Percentiles rank a stretch among this genome's conserved stretches.
phyloP scores from a whole-genome alignment of 768 basidiomycete genomes.

The Tylopilus subfusipes region DNA sequence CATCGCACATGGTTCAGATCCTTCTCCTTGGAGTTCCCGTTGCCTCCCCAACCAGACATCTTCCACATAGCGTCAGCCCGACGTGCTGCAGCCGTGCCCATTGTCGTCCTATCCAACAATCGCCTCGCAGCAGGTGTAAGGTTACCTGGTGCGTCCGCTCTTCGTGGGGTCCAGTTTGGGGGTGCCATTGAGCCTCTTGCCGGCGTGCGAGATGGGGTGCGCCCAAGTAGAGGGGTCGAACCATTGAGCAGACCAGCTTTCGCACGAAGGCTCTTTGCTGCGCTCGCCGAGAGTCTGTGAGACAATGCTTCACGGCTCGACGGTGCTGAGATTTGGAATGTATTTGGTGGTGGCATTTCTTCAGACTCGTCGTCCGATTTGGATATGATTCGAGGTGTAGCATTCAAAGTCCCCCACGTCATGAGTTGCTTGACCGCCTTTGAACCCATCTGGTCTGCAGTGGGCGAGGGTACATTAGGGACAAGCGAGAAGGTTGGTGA shows the following conservation, averaged over 20 bases:
- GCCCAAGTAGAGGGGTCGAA: conserved; percentile 24
- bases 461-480: conserved; percentile 83
- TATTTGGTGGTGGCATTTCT: conserved; percentile 41
- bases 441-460: conserved; percentile 76
- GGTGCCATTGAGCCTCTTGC: conserved; percentile 61
- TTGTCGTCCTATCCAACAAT: conserved; percentile 68
- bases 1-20: conserved; percentile 68
- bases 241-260: conserved; percentile 65
- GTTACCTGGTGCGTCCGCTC: conserved; percentile 66
- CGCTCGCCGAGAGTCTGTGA: conserved; percentile 75
- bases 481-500: conserved; percentile 74
- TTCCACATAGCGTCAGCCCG: conserved; percentile 68
- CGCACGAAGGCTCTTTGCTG: conserved; percentile 73
- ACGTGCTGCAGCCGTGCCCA: conserved; percentile 58
- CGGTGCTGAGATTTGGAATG: conserved; percentile 76
- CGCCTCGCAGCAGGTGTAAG: conserved; percentile 84
- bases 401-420: conserved; percentile 94
- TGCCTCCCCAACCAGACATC: conserved; percentile 53
- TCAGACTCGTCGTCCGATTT: conserved; percentile 53
- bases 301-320: conserved; percentile 80
- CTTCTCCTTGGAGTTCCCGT: conserved; percentile 45
- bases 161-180: conserved; percentile 74
- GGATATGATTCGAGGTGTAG: conserved; percentile 86
- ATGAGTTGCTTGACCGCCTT: conserved; percentile 86
- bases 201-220: conserved; percentile 37